Conservation (phyloP, 1,139 yeast species). For the Zygosaccharomyces pseudobailii region DNA sequence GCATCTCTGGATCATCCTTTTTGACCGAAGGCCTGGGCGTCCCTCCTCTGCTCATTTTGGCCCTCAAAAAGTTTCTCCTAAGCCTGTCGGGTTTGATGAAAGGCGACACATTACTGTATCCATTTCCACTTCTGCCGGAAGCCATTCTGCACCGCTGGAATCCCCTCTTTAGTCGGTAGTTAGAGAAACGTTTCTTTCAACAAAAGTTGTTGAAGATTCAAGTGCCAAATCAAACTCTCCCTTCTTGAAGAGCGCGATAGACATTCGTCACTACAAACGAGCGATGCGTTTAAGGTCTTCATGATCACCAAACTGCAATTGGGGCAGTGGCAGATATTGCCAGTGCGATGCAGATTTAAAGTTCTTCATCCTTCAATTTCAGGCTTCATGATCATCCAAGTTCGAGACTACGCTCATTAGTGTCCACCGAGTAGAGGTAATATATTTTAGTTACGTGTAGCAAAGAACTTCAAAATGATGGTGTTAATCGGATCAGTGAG, state of each 20-base stretch:
- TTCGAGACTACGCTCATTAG: no score
- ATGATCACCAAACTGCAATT: no score
- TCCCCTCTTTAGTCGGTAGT: background rate
- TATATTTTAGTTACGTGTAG: no score
- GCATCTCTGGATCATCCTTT: conserved; percentile 32
- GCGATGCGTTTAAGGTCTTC: no score
- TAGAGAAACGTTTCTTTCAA: background rate
- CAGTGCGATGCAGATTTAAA: no score
- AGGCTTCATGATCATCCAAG: no score
- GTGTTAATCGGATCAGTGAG: no score
- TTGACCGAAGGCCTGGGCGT: conserved; percentile 23
- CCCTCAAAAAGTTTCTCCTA: conserved; percentile 32
- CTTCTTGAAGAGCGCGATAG: background rate
- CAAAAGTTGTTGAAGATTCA: background rate
- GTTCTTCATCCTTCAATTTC: no score
- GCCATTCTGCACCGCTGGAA: conserved; percentile 3
- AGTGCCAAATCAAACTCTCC: background rate
- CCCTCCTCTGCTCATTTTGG: conserved; percentile 22
- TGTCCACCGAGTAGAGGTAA: no score
- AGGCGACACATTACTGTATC: conserved; percentile 29
- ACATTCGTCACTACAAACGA: background rate
- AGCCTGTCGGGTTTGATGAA: conserved; percentile 35
- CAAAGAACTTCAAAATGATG: no score
- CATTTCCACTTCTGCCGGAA: conserved; percentile 16
- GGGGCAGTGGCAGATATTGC: no score